phyloP scores from a whole-genome alignment of 306 rosid species.

The Acmispon strigosus region DNA sequence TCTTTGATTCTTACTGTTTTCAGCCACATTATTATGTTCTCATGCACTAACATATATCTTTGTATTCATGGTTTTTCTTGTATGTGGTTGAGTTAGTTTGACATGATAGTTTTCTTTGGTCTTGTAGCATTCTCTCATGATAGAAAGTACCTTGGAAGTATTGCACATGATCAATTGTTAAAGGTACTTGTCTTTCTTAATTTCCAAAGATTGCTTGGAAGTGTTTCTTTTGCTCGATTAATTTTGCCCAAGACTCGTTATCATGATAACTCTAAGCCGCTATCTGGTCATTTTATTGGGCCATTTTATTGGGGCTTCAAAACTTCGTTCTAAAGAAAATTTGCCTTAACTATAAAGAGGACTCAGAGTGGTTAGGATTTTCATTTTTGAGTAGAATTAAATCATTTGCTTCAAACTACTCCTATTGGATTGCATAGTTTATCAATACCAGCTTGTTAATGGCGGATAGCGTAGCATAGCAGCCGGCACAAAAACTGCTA shows the following conservation, averaged over 20 bases:
- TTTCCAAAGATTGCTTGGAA: neutral
- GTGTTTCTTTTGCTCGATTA: neutral
- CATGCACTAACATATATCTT: neutral
- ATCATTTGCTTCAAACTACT: too few species aligned
- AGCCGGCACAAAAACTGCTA: too few species aligned
- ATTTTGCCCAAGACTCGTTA: neutral
- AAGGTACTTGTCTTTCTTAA: conserved; percentile 47
- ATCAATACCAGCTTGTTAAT: too few species aligned
- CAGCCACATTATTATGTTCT: neutral
- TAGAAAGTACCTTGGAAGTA: conserved; percentile 74
- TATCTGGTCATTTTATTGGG: neutral
- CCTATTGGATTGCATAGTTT: too few species aligned
- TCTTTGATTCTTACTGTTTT: neutral
- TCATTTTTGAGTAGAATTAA: too few species aligned
- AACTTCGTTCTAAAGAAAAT: neutral
- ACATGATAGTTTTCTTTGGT: conserved; percentile 23
- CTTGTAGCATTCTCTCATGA: conserved; percentile 73
- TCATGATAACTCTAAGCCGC: neutral
- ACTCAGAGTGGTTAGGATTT: too few species aligned
- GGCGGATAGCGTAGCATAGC: too few species aligned
- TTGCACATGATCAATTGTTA: conserved; percentile 68
- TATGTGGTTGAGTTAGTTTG: conserved; percentile 4
- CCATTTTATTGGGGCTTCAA: neutral
- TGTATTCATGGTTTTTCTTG: neutral
- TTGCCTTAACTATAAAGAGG: neutral